Conservation (phyloP, 345 rosid species). For the Gossypium raimondii region DNA sequence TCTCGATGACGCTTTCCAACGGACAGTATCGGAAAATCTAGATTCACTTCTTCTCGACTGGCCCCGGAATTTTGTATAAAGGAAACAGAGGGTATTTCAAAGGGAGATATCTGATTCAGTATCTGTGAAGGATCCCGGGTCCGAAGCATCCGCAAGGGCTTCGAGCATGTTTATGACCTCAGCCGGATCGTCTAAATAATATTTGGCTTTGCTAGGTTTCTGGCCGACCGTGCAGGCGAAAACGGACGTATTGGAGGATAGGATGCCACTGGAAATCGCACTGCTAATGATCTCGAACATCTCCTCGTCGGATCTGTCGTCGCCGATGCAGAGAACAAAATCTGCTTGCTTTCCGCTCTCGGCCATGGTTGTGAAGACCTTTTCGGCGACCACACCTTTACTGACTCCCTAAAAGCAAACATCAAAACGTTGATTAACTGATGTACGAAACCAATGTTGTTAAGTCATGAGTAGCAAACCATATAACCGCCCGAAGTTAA, state of each 20-base stretch:
- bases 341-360: conserved; percentile 45
- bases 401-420: conserved; percentile 46
- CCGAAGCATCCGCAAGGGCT: conserved; percentile 60
- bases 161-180: conserved; percentile 58
- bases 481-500: neutral
- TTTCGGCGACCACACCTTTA: conserved; percentile 59
- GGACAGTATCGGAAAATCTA: no score
- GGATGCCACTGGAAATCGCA: conserved; percentile 31
- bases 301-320: conserved; percentile 72
- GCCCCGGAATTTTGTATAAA: conserved; percentile 2
- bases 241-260: conserved; percentile 42
- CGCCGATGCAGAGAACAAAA: conserved; percentile 70
- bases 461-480: neutral
- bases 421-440: conserved; percentile 3
- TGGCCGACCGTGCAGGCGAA: conserved; percentile 93
- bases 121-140: conserved; percentile 23
- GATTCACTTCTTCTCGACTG: neutral
- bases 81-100: conserved; percentile 13
- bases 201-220: conserved; percentile 96
- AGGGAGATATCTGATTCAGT: conserved; percentile 25
- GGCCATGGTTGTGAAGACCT: conserved; percentile 49
- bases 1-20: no score
- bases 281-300: conserved; percentile 63
- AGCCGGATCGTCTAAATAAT: conserved; percentile 64
- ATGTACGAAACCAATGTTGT: neutral